phyloP scores from a whole-genome alignment of 2,329 filamentous ascomycete genomes.

The Triangularia verruculosa region DNA sequence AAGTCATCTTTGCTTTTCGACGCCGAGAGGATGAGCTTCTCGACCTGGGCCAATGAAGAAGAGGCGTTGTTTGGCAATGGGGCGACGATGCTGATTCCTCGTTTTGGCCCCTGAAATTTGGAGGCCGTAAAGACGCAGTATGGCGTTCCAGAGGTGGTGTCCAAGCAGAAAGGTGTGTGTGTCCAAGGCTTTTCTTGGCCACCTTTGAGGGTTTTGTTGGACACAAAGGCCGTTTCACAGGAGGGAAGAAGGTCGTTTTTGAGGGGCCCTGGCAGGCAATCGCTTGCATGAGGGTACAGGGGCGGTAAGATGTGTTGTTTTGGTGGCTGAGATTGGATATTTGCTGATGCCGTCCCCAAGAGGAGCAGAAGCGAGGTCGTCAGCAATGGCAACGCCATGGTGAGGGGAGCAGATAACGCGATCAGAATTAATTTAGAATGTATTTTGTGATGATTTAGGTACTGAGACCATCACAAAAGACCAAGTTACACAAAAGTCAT shows the following conservation, averaged over 20 bases:
- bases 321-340: background rate
- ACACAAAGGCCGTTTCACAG: background rate
- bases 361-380: background rate
- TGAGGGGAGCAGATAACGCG: background rate
- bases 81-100: conserved; percentile 15
- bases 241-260: background rate
- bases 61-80: background rate
- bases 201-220: background rate
- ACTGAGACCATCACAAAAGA: background rate
- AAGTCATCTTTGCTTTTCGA: background rate
- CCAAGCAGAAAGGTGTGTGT: conserved; percentile 27
- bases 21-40: background rate
- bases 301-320: background rate
- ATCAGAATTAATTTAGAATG: background rate
- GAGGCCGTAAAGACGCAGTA: conserved; percentile 30
- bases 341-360: background rate
- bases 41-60: background rate
- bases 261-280: conserved; percentile 10
- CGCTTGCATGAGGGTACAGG: background rate
- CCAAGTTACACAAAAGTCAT: background rate
- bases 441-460: background rate
- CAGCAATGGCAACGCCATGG: background rate
- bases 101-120: conserved; percentile 16
- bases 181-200: conserved; percentile 27
- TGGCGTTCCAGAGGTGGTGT: conserved; percentile 3